Evolutionary conservation across 768 basidiomycete species (phyloP).

Genomic region (Nidularia pulvinata): DNA sequence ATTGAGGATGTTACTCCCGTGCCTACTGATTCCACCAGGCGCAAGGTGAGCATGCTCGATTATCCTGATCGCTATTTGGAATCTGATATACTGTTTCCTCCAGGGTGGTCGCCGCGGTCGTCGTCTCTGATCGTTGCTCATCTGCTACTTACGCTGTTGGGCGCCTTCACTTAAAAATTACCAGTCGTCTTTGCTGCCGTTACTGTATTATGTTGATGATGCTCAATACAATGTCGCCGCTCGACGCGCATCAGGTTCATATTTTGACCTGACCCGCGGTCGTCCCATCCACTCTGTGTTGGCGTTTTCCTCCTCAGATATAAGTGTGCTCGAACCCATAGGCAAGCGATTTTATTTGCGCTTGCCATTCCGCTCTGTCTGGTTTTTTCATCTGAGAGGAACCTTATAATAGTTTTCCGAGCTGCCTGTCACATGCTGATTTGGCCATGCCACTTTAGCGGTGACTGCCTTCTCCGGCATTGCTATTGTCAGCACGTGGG

Average conservation of each 20-base stretch:
- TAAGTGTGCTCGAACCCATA: background rate
- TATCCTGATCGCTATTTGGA: background rate
- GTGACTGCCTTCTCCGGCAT: too few species aligned
- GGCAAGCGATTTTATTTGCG: too few species aligned
- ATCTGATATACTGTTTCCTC: slow-evolving; percentile 2
- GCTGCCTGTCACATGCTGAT: too few species aligned
- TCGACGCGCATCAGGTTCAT: slow-evolving; percentile 79
- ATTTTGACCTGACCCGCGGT: slow-evolving; percentile 76
- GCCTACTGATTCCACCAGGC: slow-evolving; percentile 95
- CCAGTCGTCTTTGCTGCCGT: slow-evolving; percentile 9
- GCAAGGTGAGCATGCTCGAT: slow-evolving; percentile 67
- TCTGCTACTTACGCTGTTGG: slow-evolving; percentile 5
- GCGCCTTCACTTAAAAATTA: slow-evolving; percentile 1
- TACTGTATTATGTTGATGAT: slow-evolving; percentile 24
- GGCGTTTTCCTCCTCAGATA: slow-evolving; percentile 13
- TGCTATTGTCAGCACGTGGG: too few species aligned
- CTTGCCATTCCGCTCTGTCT: too few species aligned
- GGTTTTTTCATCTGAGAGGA: too few species aligned
- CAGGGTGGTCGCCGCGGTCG: slow-evolving; percentile 99
- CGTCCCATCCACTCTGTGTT: slow-evolving; percentile 37
- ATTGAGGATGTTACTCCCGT: slow-evolving; percentile 99
- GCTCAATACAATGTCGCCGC: slow-evolving; percentile 70
- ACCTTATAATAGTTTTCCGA: too few species aligned
- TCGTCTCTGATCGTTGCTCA: slow-evolving; percentile 61
- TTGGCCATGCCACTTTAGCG: too few species aligned